Evolutionary conservation across 768 basidiomycete genomes (phyloP), one percentile per base, ranked within the genome.

Genomic region (Amanita rubescens): DNA sequence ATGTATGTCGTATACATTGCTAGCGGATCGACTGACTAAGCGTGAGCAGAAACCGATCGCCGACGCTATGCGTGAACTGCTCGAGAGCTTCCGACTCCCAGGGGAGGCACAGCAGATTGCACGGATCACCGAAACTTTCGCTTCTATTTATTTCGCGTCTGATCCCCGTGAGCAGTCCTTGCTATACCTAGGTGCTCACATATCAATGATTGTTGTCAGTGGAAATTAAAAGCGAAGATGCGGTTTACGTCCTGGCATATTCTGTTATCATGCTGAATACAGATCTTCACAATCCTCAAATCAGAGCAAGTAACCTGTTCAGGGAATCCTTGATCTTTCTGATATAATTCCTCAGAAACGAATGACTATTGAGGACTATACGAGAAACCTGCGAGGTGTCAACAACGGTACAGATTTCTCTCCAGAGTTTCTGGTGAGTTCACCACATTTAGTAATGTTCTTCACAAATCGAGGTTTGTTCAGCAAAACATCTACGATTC

Each of bases 231-330:
- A 85, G 75, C 53, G 84, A 92, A 69, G 96, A 98, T 65, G 90
- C 95, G 4, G 90, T 91, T 17, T 94, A 96, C 67, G 89, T 99
- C 7, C 71, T 99, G 22, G 82, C 95, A 1, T 99, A 85, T 67
- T 97, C 96, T 0, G 85, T 99, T 56, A 97, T 99, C 67, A 81
- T 99, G 93, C 80, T 99, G 47, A 99, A 99, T 69, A 99, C 96
- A 7, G 96, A 99, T 71, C 81, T 84, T 30, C 94, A 97, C 65
- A 97, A 90, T 64, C 94, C 94, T 11, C 93, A 96, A 75, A 80
- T 94, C 56, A 73, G 90, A 64, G 92, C 88, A 64, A 66, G 85
- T 35, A 4, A 12, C 20, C 32, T 46, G 20, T 22, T 51, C 61
- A 32, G 58, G 46, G 22, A 24, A 30, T 51, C 47, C 2, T n/a